Base-by-base conservation (phyloP, 2,329 filamentous ascomycete genomes). In the Colletotrichum sp. region DNA sequence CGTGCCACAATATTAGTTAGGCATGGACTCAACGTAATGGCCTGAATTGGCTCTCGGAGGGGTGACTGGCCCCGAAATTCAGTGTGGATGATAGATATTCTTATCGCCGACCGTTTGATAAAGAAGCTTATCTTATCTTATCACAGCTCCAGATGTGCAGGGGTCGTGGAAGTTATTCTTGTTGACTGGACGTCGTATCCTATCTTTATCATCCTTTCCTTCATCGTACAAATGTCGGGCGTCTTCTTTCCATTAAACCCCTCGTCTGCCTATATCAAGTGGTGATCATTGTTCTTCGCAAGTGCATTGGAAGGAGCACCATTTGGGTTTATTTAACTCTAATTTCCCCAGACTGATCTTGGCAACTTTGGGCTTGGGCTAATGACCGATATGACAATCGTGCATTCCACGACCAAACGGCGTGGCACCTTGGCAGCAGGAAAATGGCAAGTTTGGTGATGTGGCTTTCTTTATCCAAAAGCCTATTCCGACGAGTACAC, bases 71-170 rank as follows among this genome's bases (percentile, higher is more conserved):
- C 44, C 28, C 24, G 71, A 65, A 74, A 74, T 69, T 72, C 74
- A 16, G 44, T 76, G 74, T 64, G 69, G 69, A 69, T 24, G 34
- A 30, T 60, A 36, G 65, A 76, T 59, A 60, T 69, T 44, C 74
- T 74, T 76, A 76, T 76, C 74, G 57, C 55, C 4, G 32, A 21
- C 44, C n/a, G 1, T 34, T 34, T 32, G 74, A 76, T 76, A 76
- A 74, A 34, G 30, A 64, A 49, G 12, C 3, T 16, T 39, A 76
- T 76, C 73, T 76, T 76, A 76, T 76, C 73, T 52, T 52, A 52
- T 52, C 44, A 4, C 10, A 13, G 10, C 44, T 52, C n/a, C 1
- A 21, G 3, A 52, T 52, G 44, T 21, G 44, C 72, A 67, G 62
- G 72, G 72, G 36, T 72, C 44, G 30, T 16, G 32, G 39, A 3